Evolutionary conservation across 257 asterid species (phyloP), one percentile per base, ranked within the genome.

Genomic region (Fraxinus quadrangulata): DNA sequence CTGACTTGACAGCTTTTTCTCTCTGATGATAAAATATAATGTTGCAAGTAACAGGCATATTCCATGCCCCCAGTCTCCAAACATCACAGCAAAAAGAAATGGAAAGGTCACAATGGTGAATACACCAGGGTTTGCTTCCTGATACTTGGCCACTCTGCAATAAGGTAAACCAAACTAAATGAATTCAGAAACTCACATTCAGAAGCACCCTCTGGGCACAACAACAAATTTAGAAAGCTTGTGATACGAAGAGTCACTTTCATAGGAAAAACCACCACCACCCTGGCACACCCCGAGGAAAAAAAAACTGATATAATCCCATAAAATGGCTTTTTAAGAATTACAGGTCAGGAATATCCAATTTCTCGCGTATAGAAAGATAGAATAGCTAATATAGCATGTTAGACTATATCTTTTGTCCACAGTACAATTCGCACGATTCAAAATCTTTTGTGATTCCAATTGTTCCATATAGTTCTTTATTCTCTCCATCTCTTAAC

Each of bases 1-100:
- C 98, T 92, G 95, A 85, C 97, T 88, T 74, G 91, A 87, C 45
- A 89, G 86, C 83, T 96, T 93, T 77, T 90, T 89, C 34, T 96
- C 99, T 75, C 90, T 86, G 82, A 91, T 17, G 37, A 93, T 76
- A 71, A 96, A 84, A 85, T 80, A 96, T 73, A 83, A 80, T 14
- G 98, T 88, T 47, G 90, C 93, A 83, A 91, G 91, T 79, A 96
- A 86, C 84, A 96, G 89, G 91, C 99, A 96, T 83, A 96, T 89
- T 63, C 99, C 99, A 88, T 96, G 99, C 69, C 99, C 98, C 97
- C 99, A 96, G 88, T 96, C 99, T 75, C 99, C 99, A 83, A 96
- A 96, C 99, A 96, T 96, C 83, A 96, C 97, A 0, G 98, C 99
- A 42, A 96, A 96, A 81, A 96, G 98, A 90, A 96, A 96, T 1